Base-by-base conservation (phyloP, 2,329 filamentous ascomycete genomes). In the Ascochyta koolunga region DNA sequence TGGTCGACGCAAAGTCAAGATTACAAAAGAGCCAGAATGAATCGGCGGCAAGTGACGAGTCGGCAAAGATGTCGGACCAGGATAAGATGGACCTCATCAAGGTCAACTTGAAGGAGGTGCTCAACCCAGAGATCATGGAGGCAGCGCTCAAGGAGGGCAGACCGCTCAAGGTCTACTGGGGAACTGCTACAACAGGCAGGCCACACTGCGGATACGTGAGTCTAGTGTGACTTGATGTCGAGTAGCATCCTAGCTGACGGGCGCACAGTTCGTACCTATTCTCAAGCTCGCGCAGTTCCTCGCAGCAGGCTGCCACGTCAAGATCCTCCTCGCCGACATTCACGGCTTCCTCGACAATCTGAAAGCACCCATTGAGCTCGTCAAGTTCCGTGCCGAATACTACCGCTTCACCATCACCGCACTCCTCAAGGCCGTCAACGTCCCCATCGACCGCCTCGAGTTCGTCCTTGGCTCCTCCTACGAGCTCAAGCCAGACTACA, bases 231-330 rank as follows among this genome's bases (percentile, higher is more conserved):
- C 18, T 13, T 6, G 15, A 7, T n/a, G 25, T 11, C 16, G 35
- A 5, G 15, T 18, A 5, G 25, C 21, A 40, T 39, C 47, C 36
- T 22, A 51, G 43, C 50, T 65, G 27, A 35, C 32, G 15, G 21
- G n/a, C 15, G 16, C 5, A 24, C 47, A 73, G 69, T 90, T 96
- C 59, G 89, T 95, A 9, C 88, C 92, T 5, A 88, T 89, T 65
- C 85, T 96, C 71, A 97, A 97, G 77, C 89, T 97, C 59, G 92
- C 91, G 33, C 89, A 97, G 73, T 86, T 96, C 68, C 85, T 97
- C 29, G 83, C 86, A 31, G 92, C 93, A 25, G 92, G 89, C 32
- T 96, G 91, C 78, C 85, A 92, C 55, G 86, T 96, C 55, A 90
- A 86, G 50, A 83, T 96, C 55, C 85, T 96, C 31, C 85, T 95